Percentiles rank a stretch among this genome's conserved stretches.
Conservation (phyloP, 495 filamentous ascomycete species). For the Amorphotheca resinae region DNA sequence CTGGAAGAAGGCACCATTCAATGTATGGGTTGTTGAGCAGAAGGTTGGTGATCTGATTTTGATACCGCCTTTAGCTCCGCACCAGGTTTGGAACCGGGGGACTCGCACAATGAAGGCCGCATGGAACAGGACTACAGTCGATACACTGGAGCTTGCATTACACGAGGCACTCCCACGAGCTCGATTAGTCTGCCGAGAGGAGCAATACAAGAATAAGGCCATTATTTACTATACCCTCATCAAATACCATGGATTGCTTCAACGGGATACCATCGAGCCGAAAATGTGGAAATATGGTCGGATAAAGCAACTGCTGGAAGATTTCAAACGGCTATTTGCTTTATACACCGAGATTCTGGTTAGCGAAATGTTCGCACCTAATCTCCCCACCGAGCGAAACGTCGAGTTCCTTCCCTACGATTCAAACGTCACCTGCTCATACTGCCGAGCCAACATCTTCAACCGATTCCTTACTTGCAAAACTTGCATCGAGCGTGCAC, state of each 20-base stretch:
- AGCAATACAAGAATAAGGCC: slow-evolving; percentile 97
- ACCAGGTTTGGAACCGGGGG: slow-evolving; percentile 97
- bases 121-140: slow-evolving; percentile 93
- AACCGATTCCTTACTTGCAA: slow-evolving; percentile 92
- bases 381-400: slow-evolving; percentile 44
- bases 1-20: slow-evolving; percentile 86
- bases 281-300: slow-evolving; percentile 36
- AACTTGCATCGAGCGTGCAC: slow-evolving; percentile 45
- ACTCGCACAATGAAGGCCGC: slow-evolving; percentile 92
- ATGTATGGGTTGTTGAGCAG: slow-evolving; percentile 86
- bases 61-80: slow-evolving; percentile 89
- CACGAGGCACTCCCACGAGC: slow-evolving; percentile 78
- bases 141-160: slow-evolving; percentile 76
- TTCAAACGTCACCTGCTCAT: slow-evolving; percentile 85
- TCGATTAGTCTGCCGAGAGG: slow-evolving; percentile 88
- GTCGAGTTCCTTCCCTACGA: slow-evolving; percentile 67
- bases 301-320: slow-evolving; percentile 53
- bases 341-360: slow-evolving; percentile 68
- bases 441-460: slow-evolving; percentile 92
- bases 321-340: slow-evolving; percentile 66
- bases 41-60: slow-evolving; percentile 88
- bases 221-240: slow-evolving; percentile 77
- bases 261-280: slow-evolving; percentile 26
- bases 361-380: slow-evolving; percentile 67
- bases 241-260: slow-evolving; percentile 59